Base-by-base conservation (phyloP, 2,329 filamentous ascomycete genomes). In the Aspergillus ochraceus region DNA sequence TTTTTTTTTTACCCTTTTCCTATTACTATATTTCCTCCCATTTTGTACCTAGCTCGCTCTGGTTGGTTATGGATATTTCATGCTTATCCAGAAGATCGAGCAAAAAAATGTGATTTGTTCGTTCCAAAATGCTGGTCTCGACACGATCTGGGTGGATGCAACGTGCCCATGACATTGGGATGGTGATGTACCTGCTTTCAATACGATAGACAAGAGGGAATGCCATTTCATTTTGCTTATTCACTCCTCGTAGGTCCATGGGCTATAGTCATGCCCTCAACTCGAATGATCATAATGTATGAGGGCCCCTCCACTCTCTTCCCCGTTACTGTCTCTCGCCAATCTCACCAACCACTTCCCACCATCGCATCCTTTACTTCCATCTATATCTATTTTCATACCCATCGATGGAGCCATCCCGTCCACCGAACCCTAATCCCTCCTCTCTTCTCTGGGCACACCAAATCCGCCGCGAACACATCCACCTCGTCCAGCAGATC, bases 51-150 rank as follows among this genome's bases (percentile, higher is more conserved):
- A 69, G 67, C 71, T 76, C 71, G 68, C 68, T 67, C 69, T 70
- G 64, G 63, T 74, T 74, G 72, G 71, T 73, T 73, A 72, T 74
- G 74, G 67, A 71, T 75, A 64, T 57, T 62, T 64, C 66, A 70
- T 75, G 68, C 73, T 73, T 73, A 69, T 73, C 71, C 72, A 69
- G 69, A 68, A 69, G 70, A 66, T 68, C 59, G 73, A 68, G 70
- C 70, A 52, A 67, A 76, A 76, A 74, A 75, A 72, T 72, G 65
- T 71, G 70, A 73, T 68, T 71, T 72, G 64, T 72, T 71, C 64
- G 66, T 69, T 68, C 70, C 19, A 47, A 52, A 50, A 52, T 42
- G 57, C 68, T 61, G 64, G 60, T 64, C 59, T 62, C 60, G 59
- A 66, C 59, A 59, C 65, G 66, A 59, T 61, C 67, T 64, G 62